Conservation (phyloP, 805 yeast genomes). For the Wickerhamiella allomyrinae region DNA sequence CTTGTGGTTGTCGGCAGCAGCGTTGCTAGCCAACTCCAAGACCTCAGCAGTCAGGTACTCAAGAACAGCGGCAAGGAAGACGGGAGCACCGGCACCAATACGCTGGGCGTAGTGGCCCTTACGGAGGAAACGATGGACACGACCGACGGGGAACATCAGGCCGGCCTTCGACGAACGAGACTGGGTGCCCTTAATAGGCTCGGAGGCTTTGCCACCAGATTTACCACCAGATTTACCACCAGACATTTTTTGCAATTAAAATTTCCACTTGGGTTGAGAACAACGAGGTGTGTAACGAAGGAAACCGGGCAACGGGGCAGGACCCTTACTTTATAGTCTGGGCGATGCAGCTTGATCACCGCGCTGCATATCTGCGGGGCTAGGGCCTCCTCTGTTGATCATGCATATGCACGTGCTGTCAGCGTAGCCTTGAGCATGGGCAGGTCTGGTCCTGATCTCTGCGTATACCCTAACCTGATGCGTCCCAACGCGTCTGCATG, state of each 20-base stretch:
- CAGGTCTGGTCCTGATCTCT: not conserved
- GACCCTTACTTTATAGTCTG: constrained; percentile 1
- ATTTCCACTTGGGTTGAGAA: constrained; percentile 8
- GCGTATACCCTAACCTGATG: constrained; percentile 1
- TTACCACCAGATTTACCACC: constrained; percentile 68
- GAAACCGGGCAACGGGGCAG: constrained; percentile 1
- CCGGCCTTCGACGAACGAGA: constrained; percentile 81
- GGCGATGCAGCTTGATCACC: not conserved
- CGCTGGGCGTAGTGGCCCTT: constrained; percentile 58
- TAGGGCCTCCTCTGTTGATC: not conserved
- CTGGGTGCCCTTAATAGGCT: constrained; percentile 84
- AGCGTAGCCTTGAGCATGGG: constrained; percentile 1
- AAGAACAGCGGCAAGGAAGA: constrained; percentile 86
- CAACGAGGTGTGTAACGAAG: constrained; percentile 8
- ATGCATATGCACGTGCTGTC: not conserved
- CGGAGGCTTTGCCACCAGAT: constrained; percentile 82
- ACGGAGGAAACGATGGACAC: constrained; percentile 93
- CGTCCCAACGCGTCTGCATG: not conserved
- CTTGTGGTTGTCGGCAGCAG: constrained; percentile 88
- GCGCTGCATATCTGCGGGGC: not conserved
- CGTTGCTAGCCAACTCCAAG: constrained; percentile 94
- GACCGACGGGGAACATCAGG: constrained; percentile 78
- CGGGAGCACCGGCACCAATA: constrained; percentile 83
- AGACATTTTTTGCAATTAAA: constrained; percentile 40
- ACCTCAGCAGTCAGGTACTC: constrained; percentile 96